Conservation (phyloP, 345 rosid genomes). For the Populus alba region DNA sequence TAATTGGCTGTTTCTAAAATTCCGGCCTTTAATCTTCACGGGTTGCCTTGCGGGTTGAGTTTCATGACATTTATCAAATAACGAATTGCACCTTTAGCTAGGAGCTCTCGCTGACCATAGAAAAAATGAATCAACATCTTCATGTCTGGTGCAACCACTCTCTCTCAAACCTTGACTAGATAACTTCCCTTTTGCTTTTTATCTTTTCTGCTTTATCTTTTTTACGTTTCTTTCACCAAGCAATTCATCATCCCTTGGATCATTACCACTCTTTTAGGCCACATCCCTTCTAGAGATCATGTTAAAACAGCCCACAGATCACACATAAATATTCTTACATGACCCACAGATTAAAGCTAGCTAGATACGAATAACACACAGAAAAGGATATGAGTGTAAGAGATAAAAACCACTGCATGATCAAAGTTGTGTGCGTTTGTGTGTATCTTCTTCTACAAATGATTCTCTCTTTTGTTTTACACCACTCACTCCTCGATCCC, state of each 20-base stretch:
- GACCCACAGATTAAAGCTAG: conserved; percentile 15
- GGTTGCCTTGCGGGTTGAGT: conserved; percentile 17
- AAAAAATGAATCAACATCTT: background rate
- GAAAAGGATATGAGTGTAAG: conserved; percentile 4
- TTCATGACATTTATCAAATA: background rate
- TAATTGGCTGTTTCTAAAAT: background rate
- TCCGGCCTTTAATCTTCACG: conserved; percentile 13
- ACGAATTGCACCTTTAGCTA: conserved; percentile 4
- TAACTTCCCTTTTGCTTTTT: background rate
- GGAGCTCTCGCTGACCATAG: background rate
- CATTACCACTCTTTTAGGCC: background rate
- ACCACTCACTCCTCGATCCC: background rate
- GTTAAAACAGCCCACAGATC: conserved; percentile 19
- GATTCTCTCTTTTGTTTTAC: conserved; percentile 23
- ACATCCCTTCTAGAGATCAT: background rate
- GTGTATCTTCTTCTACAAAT: conserved; percentile 7
- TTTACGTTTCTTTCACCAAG: background rate
- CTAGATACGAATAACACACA: background rate
- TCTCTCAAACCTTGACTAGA: conserved; percentile 9
- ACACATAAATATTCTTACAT: background rate
- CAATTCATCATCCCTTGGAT: background rate
- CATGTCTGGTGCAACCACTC: conserved; percentile 29
- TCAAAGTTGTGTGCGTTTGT: conserved; percentile 25
- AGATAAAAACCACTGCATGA: conserved; percentile 24
- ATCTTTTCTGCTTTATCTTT: background rate